phyloP scores from a whole-genome alignment of 306 rosid species.

The Trifolium repens region DNA sequence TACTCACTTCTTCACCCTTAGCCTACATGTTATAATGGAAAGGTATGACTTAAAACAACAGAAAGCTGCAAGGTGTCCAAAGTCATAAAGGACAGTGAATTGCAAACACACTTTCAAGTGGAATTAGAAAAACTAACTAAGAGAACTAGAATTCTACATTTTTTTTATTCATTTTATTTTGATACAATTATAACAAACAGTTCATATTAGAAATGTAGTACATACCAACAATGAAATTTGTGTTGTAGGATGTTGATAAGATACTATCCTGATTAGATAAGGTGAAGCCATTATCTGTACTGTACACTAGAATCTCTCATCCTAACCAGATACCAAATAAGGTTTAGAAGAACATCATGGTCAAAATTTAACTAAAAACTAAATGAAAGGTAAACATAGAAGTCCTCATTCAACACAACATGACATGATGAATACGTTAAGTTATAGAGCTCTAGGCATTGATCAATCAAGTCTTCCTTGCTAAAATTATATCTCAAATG shows the following conservation, averaged over 20 bases:
- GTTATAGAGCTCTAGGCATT: constrained; percentile 48
- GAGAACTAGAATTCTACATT: no score
- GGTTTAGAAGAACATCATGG: constrained; percentile 31
- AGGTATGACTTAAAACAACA: no score
- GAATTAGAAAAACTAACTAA: no score
- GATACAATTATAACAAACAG: constrained; percentile 28
- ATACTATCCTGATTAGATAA: constrained; percentile 32
- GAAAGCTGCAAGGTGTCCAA: no score
- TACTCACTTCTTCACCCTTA: no score
- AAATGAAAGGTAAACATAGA: constrained; percentile 36
- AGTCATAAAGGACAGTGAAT: no score
- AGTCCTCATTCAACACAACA: constrained; percentile 30
- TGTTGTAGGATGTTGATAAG: constrained; percentile 20
- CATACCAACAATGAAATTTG: constrained; percentile 31
- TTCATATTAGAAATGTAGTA: constrained; percentile 30
- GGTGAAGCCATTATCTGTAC: constrained; percentile 36
- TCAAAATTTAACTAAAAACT: constrained; percentile 47
- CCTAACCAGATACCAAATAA: constrained; percentile 39
- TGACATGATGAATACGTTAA: constrained; percentile 28
- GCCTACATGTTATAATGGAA: no score
- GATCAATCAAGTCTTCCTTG: constrained; percentile 45
- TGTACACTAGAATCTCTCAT: constrained; percentile 49
- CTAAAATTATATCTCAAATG: constrained; percentile 45
- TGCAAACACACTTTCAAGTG: no score
- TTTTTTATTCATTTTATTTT: constrained; percentile 9